Percentiles rank a stretch among this genome's conserved stretches.
These are phyloP conservation scores for Suillus brevipes DNA, from an alignment of 768 basidiomycete genomes.

Conservation along the genomic window DNA sequence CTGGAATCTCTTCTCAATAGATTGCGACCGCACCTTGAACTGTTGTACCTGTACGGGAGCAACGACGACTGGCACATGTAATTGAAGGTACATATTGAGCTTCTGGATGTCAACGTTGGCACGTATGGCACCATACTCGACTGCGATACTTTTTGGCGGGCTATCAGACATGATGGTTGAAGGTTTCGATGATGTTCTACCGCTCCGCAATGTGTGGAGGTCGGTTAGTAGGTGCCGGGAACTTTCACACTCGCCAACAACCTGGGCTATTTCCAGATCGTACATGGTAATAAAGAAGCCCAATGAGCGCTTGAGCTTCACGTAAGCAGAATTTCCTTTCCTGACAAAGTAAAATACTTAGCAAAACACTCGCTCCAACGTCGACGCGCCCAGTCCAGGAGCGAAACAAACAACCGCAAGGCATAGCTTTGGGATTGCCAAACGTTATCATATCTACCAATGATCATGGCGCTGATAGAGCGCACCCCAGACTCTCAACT, in stretches of 20 bases:
- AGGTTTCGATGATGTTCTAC: background rate
- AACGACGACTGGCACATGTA: conserved; percentile 53
- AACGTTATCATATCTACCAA: too few species aligned
- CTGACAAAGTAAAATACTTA: too few species aligned
- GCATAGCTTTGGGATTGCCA: too few species aligned
- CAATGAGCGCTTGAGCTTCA: too few species aligned
- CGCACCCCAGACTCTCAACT: too few species aligned
- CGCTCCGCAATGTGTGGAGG: background rate
- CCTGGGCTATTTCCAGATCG: too few species aligned
- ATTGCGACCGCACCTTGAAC: conserved; percentile 69
- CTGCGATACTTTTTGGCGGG: conserved; percentile 55
- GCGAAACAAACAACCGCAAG: too few species aligned
- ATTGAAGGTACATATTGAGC: conserved; percentile 65
- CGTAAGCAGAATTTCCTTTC: too few species aligned
- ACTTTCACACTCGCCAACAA: background rate
- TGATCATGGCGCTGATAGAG: too few species aligned
- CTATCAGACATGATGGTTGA: conserved; percentile 21
- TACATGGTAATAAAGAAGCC: too few species aligned
- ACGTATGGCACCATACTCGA: conserved; percentile 73
- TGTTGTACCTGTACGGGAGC: conserved; percentile 82
- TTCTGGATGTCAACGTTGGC: conserved; percentile 64
- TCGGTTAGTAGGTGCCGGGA: background rate
- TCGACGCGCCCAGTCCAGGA: too few species aligned
- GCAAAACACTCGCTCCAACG: too few species aligned
- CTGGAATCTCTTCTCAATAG: background rate